A percentile compares a stretch with the other conserved stretches of the same genome.
These are phyloP conservation scores for Mycena leptocephala DNA, from an alignment of 768 basidiomycete species.

Conservation along the genomic window DNA sequence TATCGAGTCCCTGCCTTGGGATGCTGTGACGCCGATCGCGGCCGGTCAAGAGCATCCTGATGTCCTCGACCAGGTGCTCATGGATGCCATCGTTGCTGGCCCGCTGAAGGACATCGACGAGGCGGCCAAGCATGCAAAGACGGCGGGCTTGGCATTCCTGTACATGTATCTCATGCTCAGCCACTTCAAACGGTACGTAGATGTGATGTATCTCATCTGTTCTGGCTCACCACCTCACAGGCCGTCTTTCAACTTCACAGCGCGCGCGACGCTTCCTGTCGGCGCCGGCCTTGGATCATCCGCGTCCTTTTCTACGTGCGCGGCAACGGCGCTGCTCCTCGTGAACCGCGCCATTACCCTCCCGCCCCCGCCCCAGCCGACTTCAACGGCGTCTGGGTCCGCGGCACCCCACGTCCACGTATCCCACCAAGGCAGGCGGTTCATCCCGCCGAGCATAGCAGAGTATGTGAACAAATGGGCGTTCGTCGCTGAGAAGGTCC, in stretches of 20 bases:
- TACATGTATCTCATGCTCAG: slow-evolving; percentile 93
- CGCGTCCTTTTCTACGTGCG: slow-evolving; percentile 94
- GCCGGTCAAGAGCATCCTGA: slow-evolving; percentile 72
- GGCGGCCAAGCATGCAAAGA: slow-evolving; percentile 55
- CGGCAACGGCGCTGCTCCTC: slow-evolving; percentile 86
- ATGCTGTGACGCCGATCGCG: slow-evolving; percentile 70
- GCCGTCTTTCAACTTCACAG: slow-evolving; percentile 84
- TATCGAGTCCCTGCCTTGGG: slow-evolving; percentile 85
- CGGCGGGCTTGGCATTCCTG: slow-evolving; percentile 81
- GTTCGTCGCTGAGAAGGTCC: slow-evolving; percentile 94
- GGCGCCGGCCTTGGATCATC: slow-evolving; percentile 98
- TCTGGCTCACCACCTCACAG: slow-evolving; percentile 55
- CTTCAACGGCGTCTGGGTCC: slow-evolving; percentile 51
- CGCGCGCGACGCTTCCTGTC: slow-evolving; percentile 92
- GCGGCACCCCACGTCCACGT: slow-evolving; percentile 67
- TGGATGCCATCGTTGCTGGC: slow-evolving; percentile 76
- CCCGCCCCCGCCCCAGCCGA: slow-evolving; percentile 66
- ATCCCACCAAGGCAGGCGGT: slow-evolving; percentile 76
- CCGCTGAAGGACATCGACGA: slow-evolving; percentile 57
- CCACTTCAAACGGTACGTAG: slow-evolving; percentile 69
- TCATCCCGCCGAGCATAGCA: slow-evolving; percentile 75
- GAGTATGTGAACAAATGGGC: slow-evolving; percentile 94
- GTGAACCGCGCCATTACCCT: slow-evolving; percentile 78
- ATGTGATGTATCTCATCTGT: slow-evolving; percentile 35
- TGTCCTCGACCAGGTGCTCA: slow-evolving; percentile 79